phyloP scores from a whole-genome alignment of 768 basidiomycete genomes.

The Russula sp. region DNA sequence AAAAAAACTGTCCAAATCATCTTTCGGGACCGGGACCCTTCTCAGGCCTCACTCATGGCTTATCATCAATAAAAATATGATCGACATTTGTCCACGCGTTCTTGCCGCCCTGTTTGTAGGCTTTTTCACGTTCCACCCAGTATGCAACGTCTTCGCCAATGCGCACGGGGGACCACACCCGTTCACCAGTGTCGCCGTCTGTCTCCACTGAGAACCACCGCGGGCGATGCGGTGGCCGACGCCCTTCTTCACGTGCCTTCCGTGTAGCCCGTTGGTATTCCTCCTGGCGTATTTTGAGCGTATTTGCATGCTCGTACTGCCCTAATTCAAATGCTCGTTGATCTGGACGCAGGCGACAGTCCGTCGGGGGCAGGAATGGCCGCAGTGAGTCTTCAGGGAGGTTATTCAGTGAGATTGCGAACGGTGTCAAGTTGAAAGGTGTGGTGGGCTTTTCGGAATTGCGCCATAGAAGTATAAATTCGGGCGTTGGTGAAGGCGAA shows the following conservation, averaged over 20 bases:
- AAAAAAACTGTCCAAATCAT: slow-evolving; percentile 39
- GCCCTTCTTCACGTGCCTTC: slow-evolving; percentile 66
- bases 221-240: slow-evolving; percentile 61
- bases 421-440: slow-evolving; percentile 95
- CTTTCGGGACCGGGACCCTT: slow-evolving; percentile 32
- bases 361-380: slow-evolving; percentile 77
- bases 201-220: slow-evolving; percentile 83
- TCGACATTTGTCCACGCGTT: slow-evolving; percentile 66
- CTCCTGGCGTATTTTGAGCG: slow-evolving; percentile 72
- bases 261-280: slow-evolving; percentile 71
- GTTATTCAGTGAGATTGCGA: slow-evolving; percentile 87
- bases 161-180: slow-evolving; percentile 73
- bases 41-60: slow-evolving; percentile 23
- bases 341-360: slow-evolving; percentile 88
- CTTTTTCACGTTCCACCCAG: slow-evolving; percentile 71
- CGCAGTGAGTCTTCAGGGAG: slow-evolving; percentile 63
- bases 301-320: slow-evolving; percentile 76
- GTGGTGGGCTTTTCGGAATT: slow-evolving; percentile 78
- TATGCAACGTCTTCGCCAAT: slow-evolving; percentile 57
- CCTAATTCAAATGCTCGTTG: slow-evolving; percentile 93
- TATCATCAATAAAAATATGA: slow-evolving; percentile 70
- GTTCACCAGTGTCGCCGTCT: slow-evolving; percentile 84
- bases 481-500: slow-evolving; percentile 43
- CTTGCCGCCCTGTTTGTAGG: slow-evolving; percentile 38
- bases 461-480: slow-evolving; percentile 85